phyloP scores from a whole-genome alignment of 2,329 filamentous ascomycete genomes.

The Clarireedia homoeocarpa region DNA sequence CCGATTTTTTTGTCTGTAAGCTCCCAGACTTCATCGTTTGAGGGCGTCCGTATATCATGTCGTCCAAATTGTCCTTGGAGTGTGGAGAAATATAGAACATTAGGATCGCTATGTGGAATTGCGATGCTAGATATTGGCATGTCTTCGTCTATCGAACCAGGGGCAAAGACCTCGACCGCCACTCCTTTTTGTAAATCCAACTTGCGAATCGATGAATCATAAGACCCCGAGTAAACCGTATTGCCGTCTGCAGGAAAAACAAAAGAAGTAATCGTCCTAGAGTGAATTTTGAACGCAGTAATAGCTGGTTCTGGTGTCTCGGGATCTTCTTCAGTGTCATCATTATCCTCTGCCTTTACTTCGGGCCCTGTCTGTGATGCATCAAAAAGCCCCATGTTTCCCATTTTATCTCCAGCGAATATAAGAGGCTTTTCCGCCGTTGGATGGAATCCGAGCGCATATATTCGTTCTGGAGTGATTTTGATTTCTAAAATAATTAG shows the following conservation, averaged over 20 bases:
- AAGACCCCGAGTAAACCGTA: constrained; percentile 75
- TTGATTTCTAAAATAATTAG: constrained; percentile 61
- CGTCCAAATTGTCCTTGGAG: constrained; percentile 73
- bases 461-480: constrained; percentile 80
- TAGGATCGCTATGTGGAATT: constrained; percentile 60
- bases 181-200: constrained; percentile 75
- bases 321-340: constrained; percentile 57
- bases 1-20: constrained; percentile 92
- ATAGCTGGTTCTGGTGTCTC: constrained; percentile 67
- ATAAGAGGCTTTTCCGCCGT: constrained; percentile 77
- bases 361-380: constrained; percentile 59
- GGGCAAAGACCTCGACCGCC: constrained; percentile 75
- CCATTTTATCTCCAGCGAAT: constrained; percentile 91
- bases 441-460: constrained; percentile 83
- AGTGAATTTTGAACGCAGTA: constrained; percentile 83
- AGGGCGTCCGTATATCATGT: constrained; percentile 63
- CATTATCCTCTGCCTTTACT: constrained; percentile 51
- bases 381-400: constrained; percentile 85
- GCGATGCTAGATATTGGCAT: constrained; percentile 79
- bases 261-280: constrained; percentile 80
- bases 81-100: constrained; percentile 80
- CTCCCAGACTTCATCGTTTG: constrained; percentile 59
- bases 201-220: constrained; percentile 85
- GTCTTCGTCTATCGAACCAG: constrained; percentile 60
- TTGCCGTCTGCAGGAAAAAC: constrained; percentile 68